phyloP scores from a whole-genome alignment of 345 rosid genomes.

The Clarkia xantiana region DNA sequence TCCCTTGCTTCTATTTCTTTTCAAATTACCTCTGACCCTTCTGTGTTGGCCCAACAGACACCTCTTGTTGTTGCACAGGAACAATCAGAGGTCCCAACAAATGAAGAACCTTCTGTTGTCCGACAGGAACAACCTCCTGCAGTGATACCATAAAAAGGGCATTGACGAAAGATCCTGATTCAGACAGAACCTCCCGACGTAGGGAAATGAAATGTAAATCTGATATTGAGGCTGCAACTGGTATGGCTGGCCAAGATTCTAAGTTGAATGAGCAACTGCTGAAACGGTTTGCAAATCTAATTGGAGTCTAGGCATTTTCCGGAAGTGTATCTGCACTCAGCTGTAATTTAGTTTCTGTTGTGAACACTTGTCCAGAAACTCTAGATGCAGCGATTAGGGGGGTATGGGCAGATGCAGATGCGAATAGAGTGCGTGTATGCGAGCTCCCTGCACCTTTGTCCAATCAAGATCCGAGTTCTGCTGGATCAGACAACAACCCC shows the following conservation, averaged over 20 bases:
- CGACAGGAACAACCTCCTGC: slow-evolving; percentile 15
- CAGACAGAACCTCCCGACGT: too few relatives aligned
- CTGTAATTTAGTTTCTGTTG: slow-evolving; percentile 10
- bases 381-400: slow-evolving; percentile 14
- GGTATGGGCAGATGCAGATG: slow-evolving; percentile 30
- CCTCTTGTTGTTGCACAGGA: slow-evolving; percentile 16
- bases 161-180: too few relatives aligned
- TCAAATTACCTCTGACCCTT: slow-evolving; percentile 1
- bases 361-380: slow-evolving; percentile 12
- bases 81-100: slow-evolving; percentile 12
- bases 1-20: background rate
- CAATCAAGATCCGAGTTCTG: slow-evolving; percentile 1
- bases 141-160: too few relatives aligned
- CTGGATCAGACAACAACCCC: slow-evolving; percentile 6
- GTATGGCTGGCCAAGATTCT: slow-evolving; percentile 13
- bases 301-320: slow-evolving; percentile 11
- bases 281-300: slow-evolving; percentile 16
- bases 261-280: slow-evolving; percentile 16
- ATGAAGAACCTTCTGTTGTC: slow-evolving; percentile 10
- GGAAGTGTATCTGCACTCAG: slow-evolving; percentile 15
- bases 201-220: slow-evolving; percentile 29
- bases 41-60: slow-evolving; percentile 14
- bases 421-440: slow-evolving; percentile 22
- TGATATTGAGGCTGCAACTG: slow-evolving; percentile 14
- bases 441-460: slow-evolving; percentile 20